Percentiles rank a stretch among this genome's conserved stretches.
Conservation (phyloP, 208 protist species). For the Crithidia expoeki region DNA sequence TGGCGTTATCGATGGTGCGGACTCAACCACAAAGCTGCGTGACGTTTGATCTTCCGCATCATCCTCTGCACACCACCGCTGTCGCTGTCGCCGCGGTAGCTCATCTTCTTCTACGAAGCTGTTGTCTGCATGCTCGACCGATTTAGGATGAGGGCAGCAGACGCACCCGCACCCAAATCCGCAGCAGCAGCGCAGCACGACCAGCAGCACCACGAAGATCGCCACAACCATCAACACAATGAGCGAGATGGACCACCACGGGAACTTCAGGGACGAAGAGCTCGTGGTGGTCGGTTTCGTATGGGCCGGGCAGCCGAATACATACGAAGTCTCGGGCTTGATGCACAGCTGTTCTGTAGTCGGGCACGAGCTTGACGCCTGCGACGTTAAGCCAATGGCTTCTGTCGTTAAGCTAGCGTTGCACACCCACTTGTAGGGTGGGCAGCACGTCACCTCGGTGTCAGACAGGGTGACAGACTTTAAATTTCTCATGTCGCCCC, state of each 20-base stretch:
- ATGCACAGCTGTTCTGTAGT: not conserved
- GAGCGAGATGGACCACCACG: constrained; percentile 1
- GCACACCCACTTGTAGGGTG: constrained; percentile 9
- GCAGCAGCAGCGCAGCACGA: not conserved
- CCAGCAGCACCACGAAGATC: not conserved
- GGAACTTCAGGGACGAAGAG: not conserved
- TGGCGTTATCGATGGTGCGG: not conserved
- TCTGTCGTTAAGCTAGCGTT: not conserved
- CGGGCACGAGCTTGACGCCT: not conserved
- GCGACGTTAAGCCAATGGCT: not conserved
- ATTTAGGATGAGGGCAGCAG: not conserved
- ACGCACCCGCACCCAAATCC: not conserved
- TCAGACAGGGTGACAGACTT: not conserved
- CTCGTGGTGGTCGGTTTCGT: not conserved
- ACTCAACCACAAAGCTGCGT: no score
- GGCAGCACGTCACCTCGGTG: constrained; percentile 9
- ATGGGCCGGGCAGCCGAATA: not conserved
- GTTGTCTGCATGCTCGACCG: not conserved
- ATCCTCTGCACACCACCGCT: not conserved
- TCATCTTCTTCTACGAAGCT: not conserved
- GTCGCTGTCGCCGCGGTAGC: not conserved
- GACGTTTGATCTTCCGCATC: not conserved
- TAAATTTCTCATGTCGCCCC: not conserved
- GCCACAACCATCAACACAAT: not conserved
- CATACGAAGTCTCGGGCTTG: not conserved